Conservation (phyloP, 1,139 yeast species). For the Debaryomycetaceae sp. region DNA sequence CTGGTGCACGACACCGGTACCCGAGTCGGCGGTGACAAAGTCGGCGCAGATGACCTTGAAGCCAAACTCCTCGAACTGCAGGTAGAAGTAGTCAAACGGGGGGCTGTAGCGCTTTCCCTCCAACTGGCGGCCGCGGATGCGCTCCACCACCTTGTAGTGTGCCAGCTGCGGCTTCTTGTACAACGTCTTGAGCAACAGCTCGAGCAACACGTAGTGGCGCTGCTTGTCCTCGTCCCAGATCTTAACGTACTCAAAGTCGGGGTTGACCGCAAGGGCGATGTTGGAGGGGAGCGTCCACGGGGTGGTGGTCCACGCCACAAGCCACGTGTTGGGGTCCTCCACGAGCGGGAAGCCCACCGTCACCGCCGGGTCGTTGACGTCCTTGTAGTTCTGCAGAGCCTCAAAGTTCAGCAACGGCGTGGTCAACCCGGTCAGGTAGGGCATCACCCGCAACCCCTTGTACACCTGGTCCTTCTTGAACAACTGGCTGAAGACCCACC, state of each 20-base stretch:
- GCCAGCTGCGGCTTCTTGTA: slow-evolving; percentile 95
- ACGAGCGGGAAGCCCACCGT: slow-evolving; percentile 83
- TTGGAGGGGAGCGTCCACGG: slow-evolving; percentile 99
- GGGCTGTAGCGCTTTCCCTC: slow-evolving; percentile 81
- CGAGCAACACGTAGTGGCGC: slow-evolving; percentile 75
- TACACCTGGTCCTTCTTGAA: slow-evolving; percentile 83
- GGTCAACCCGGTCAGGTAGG: slow-evolving; percentile 94
- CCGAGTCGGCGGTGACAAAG: slow-evolving; percentile 88
- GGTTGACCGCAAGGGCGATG: slow-evolving; percentile 86
- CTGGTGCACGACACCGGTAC: slow-evolving; percentile 99
- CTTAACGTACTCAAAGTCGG: slow-evolving; percentile 86
- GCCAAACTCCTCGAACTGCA: slow-evolving; percentile 68
- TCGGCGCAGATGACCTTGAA: slow-evolving; percentile 78
- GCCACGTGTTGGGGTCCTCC: slow-evolving; percentile 73
- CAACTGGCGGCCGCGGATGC: slow-evolving; percentile 71
- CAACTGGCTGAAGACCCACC: slow-evolving; percentile 97
- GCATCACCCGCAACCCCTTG: slow-evolving; percentile 96
- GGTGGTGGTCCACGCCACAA: slow-evolving; percentile 99
- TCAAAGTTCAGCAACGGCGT: slow-evolving; percentile 96
- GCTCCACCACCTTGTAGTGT: slow-evolving; percentile 78
- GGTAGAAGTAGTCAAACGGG: slow-evolving; percentile 74
- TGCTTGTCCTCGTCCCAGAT: slow-evolving; percentile 85
- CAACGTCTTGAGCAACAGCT: slow-evolving; percentile 70
- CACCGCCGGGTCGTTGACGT: slow-evolving; percentile 94
- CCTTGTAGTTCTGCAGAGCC: slow-evolving; percentile 97